Percentiles rank a stretch among this genome's conserved stretches.
Conservation (phyloP, 768 basidiomycete species). For the Rhizopogon vinicolor region DNA sequence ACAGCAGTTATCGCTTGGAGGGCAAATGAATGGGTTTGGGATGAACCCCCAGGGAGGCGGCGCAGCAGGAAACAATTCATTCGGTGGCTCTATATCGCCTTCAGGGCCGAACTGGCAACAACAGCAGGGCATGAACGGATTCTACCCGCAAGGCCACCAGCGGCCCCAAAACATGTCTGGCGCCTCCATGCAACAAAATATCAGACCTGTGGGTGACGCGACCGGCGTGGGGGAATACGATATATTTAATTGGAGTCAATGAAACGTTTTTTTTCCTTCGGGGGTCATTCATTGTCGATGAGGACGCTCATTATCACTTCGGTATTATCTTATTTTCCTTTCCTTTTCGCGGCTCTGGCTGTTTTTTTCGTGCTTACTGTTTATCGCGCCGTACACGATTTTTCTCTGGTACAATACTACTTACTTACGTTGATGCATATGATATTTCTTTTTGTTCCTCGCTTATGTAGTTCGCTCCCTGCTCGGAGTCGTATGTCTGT, state of each 20-base stretch:
- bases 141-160: conserved; percentile 24
- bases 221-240: conserved; percentile 47
- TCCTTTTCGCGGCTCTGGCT: background rate
- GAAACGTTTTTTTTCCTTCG: conserved; percentile 11
- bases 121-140: conserved; percentile 19
- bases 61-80: conserved; percentile 18
- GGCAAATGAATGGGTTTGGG: conserved; percentile 30
- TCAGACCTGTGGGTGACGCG: conserved; percentile 38
- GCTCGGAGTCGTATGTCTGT: conserved; percentile 19
- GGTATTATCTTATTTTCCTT: conserved; percentile 17
- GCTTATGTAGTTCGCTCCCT: conserved; percentile 2
- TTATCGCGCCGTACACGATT: background rate
- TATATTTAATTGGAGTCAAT: conserved; percentile 55
- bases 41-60: conserved; percentile 36
- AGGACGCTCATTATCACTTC: conserved; percentile 21
- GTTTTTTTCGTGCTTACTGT: background rate
- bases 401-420: background rate
- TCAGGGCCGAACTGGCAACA: conserved; percentile 26
- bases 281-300: conserved; percentile 14
- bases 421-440: background rate
- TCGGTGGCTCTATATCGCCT: conserved; percentile 19
- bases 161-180: conserved; percentile 45
- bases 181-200: conserved; percentile 46
- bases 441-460: background rate
- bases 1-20: conserved; percentile 24